Evolutionary conservation across 2,329 filamentous ascomycete genomes (phyloP).

Genomic region (Colletotrichum navitas): DNA sequence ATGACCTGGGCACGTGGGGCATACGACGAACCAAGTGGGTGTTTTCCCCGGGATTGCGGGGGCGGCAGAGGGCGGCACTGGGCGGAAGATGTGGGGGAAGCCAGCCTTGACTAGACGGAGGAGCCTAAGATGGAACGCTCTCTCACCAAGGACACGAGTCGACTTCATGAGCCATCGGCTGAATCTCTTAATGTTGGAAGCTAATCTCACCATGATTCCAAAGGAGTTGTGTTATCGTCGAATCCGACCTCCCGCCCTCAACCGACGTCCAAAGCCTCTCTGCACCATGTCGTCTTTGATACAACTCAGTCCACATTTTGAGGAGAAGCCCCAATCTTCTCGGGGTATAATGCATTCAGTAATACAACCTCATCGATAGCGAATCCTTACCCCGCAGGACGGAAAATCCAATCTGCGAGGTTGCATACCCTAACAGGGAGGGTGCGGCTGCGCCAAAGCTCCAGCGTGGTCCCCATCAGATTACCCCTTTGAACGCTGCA

Average conservation of each 20-base stretch:
- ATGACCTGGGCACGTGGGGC: slow-evolving; percentile 31
- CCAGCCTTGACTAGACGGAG: background rate
- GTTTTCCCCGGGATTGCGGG: slow-evolving; percentile 38
- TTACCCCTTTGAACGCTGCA: background rate
- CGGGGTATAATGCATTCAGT: background rate
- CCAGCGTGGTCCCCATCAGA: slow-evolving; percentile 4
- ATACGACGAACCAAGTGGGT: slow-evolving; percentile 13
- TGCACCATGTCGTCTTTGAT: slow-evolving; percentile 18
- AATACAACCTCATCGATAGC: slow-evolving; percentile 12
- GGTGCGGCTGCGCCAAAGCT: slow-evolving; percentile 23
- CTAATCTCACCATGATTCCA: background rate
- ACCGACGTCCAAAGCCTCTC: background rate
- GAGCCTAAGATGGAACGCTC: background rate
- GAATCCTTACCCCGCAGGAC: slow-evolving; percentile 32
- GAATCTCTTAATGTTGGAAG: too few species aligned
- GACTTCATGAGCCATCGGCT: background rate
- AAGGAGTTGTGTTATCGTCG: too few species aligned
- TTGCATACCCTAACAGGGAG: slow-evolving; percentile 13
- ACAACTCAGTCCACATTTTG: slow-evolving; percentile 35
- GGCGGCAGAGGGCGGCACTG: slow-evolving; percentile 2
- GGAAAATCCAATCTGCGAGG: slow-evolving; percentile 18
- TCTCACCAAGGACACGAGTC: background rate
- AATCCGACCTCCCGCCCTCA: slow-evolving; percentile 23
- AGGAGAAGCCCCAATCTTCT: slow-evolving; percentile 27
- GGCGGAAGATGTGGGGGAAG: slow-evolving; percentile 35